Evolutionary conservation across 441 rosid species (phyloP), one percentile per base, ranked within the genome.

Genomic region (Erodium moschatum): DNA sequence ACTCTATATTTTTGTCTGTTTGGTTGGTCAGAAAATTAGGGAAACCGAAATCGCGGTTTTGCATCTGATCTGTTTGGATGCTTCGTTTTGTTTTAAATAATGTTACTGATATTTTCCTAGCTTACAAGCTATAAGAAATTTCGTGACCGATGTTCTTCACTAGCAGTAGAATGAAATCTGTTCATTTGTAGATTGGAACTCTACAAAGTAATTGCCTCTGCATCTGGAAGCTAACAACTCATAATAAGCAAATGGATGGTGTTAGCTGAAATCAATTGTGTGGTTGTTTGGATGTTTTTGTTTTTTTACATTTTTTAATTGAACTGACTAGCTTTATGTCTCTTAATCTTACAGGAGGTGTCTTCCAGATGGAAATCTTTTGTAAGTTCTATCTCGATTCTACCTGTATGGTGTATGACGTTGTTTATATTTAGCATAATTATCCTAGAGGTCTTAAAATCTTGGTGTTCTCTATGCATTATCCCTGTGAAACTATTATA

Each of bases 321-420:
- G 20, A 64, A 52, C 73, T 60, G 61, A 70, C 65, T 77, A 33
- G 66, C 74, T 54, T 31, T 21, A 71, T 40, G 0, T 31, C 19
- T 2, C 38, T 62, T 66, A 33, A 38, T 58, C 68, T 73, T 80
- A 69, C 89, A 94, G 97, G 85, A 87, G 74, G 69, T 87, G 91
- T 73, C 80, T 94, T 67, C 27, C 72, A 33, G 99, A 94, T 78
- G 99, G 97, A 67, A 94, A 94, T 82, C 86, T 91, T 71, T 72
- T 94, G 99, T 91, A 81, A 89, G 99, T 88, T 67, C 44, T 40
- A 0, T 38, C 1, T 58, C 3, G 42, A 1, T 27, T 27, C 13
- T 4, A 12, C 52, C 20, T 64, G 8, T 69, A 9, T 16, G 13
- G 29, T 6, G 1, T 9, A 64, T 0, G n/a, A 4, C 8, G 13